A percentile compares a stretch with the other conserved stretches of the same genome.
Conservation (phyloP, 768 basidiomycete species). For the Naganishia vaughanmartiniae region DNA sequence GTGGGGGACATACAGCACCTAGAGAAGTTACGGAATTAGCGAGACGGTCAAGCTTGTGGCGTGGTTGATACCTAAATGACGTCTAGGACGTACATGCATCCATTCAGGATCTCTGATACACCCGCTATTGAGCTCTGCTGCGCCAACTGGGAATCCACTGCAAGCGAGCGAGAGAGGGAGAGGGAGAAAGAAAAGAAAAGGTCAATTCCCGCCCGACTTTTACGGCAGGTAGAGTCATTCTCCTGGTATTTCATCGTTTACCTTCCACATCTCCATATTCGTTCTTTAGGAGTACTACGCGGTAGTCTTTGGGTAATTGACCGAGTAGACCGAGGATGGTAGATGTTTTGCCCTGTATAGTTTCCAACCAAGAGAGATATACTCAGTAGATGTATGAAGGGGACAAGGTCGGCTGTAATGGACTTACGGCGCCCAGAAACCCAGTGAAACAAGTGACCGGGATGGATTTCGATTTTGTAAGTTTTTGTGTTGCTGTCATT, state of each 20-base stretch:
- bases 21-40: constrained; percentile 28
- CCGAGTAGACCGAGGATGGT: constrained; percentile 76
- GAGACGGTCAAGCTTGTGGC: not conserved
- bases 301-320: constrained; percentile 75
- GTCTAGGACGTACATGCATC: constrained; percentile 71
- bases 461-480: constrained; percentile 53
- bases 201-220: too few species aligned
- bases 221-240: too few species aligned
- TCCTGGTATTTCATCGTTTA: constrained; percentile 40
- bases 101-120: constrained; percentile 90
- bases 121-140: constrained; percentile 74
- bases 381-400: constrained; percentile 36
- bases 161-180: too few species aligned
- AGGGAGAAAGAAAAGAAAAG: constrained; percentile 8
- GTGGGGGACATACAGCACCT: constrained; percentile 26
- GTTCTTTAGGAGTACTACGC: constrained; percentile 85
- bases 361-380: not conserved
- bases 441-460: constrained; percentile 96
- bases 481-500: not conserved
- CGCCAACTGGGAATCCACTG: constrained; percentile 88
- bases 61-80: too few species aligned
- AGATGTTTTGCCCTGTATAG: constrained; percentile 54
- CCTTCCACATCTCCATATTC: constrained; percentile 94
- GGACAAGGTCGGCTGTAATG: too few species aligned
- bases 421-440: constrained; percentile 58